These are phyloP conservation scores for Hypocreales sp. DNA, from an alignment of 2,329 filamentous ascomycete species.

Conservation along the genomic window DNA sequence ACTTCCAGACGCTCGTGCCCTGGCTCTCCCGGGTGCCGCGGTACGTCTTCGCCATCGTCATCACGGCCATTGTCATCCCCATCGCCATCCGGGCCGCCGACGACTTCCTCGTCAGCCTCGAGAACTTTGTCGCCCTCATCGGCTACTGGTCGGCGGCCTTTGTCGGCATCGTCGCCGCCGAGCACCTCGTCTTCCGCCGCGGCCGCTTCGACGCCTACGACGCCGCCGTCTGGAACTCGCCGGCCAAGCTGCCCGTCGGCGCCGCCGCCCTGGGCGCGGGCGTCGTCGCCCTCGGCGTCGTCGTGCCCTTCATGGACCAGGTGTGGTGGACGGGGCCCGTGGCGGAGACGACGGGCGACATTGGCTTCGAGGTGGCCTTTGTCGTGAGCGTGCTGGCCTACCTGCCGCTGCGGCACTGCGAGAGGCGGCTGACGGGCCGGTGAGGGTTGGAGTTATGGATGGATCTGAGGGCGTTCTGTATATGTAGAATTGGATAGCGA, in stretches of 20 bases:
- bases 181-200: slow-evolving; percentile 32
- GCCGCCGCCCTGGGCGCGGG: slow-evolving; percentile 30
- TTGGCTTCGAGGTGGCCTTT: slow-evolving; percentile 51
- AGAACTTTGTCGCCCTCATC: slow-evolving; percentile 41
- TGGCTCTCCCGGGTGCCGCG: slow-evolving; percentile 39
- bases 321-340: slow-evolving; percentile 47
- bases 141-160: slow-evolving; percentile 44
- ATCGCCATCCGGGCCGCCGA: slow-evolving; percentile 38
- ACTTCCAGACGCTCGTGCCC: slow-evolving; percentile 47
- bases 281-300: slow-evolving; percentile 29
- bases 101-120: slow-evolving; percentile 40
- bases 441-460: no score
- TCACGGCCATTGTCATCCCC: slow-evolving; percentile 43
- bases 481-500: not conserved
- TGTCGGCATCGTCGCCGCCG: slow-evolving; percentile 30
- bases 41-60: slow-evolving; percentile 39
- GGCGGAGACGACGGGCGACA: slow-evolving; percentile 42
- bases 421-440: slow-evolving; percentile 19
- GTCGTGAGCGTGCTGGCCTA: slow-evolving; percentile 31
- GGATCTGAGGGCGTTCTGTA: no score
- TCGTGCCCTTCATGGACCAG: slow-evolving; percentile 44
- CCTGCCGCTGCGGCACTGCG: slow-evolving; percentile 28
- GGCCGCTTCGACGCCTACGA: slow-evolving; percentile 28
- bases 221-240: slow-evolving; percentile 30
- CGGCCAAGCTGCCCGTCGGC: slow-evolving; percentile 26